These are phyloP conservation scores for Vigna angularis DNA, from an alignment of 306 rosid species.

Conservation along the genomic window DNA sequence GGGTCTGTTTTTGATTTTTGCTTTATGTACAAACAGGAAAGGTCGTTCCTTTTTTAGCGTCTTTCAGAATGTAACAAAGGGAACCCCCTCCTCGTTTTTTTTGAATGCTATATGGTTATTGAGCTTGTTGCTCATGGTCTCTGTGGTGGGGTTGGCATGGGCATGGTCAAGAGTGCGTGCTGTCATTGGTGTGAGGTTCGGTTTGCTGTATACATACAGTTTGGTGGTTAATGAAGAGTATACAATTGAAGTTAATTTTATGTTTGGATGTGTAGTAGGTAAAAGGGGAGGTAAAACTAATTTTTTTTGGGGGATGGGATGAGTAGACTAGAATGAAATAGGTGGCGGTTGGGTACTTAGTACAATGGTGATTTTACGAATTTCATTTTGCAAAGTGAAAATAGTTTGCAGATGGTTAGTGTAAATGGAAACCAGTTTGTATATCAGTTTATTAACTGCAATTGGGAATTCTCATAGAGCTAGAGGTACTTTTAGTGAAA, in stretches of 20 bases:
- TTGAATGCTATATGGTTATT: conserved; percentile 14
- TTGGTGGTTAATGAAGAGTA: background rate
- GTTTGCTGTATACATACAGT: background rate
- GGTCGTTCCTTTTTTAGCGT: conserved; percentile 12
- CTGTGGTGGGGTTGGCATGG: conserved; percentile 4
- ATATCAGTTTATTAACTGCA: background rate
- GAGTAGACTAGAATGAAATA: conserved; percentile 1
- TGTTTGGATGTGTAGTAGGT: background rate
- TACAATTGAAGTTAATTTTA: background rate
- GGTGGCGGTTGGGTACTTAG: conserved; percentile 11
- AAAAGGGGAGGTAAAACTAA: background rate
- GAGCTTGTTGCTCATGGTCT: conserved; percentile 8
- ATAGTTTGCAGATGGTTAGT: background rate
- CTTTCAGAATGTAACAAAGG: background rate
- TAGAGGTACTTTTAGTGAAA: background rate
- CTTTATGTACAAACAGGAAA: conserved; percentile 15
- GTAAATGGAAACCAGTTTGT: background rate
- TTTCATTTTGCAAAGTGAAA: background rate
- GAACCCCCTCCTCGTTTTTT: background rate
- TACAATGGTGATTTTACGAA: conserved; percentile 24
- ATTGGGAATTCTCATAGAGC: background rate
- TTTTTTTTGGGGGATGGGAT: background rate
- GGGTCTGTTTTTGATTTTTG: background rate
- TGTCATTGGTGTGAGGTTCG: background rate
- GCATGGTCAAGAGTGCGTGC: conserved; percentile 13